Conservation (phyloP, 2,329 filamentous ascomycete genomes). For the Ophiostoma montium region DNA sequence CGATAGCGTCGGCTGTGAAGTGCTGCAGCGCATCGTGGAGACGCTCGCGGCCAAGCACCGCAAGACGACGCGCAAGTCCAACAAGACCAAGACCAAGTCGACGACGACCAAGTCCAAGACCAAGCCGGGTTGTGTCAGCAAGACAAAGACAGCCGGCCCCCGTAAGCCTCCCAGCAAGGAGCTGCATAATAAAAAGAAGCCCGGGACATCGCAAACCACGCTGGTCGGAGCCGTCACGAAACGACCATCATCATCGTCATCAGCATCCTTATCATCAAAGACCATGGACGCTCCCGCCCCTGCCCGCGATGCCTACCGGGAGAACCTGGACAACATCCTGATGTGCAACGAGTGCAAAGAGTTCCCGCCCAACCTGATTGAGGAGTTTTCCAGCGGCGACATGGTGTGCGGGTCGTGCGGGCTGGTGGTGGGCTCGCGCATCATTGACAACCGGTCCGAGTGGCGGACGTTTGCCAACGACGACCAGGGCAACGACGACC, state of each 20-base stretch:
- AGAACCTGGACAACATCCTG: constrained; percentile 76
- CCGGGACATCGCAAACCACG: not conserved
- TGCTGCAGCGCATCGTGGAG: not conserved
- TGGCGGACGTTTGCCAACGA: constrained; percentile 99
- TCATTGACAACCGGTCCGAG: constrained; percentile 91
- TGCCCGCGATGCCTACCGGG: constrained; percentile 36
- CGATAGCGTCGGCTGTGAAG: not conserved
- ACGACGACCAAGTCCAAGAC: not conserved
- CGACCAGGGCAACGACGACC: constrained; percentile 90
- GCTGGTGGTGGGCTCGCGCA: constrained; percentile 75
- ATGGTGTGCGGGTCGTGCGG: constrained; percentile 89
- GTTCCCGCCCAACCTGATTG: constrained; percentile 78
- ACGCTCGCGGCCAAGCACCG: constrained; percentile 5
- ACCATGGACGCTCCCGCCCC: constrained; percentile 12
- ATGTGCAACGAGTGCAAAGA: constrained; percentile 88
- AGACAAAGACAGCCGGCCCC: constrained; percentile 10
- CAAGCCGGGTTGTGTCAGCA: not conserved
- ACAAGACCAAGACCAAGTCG: not conserved
- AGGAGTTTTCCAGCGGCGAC: constrained; percentile 85
- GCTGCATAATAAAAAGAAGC: constrained; percentile 9
- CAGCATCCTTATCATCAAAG: not conserved
- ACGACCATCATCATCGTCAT: not conserved
- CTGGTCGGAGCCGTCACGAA: constrained; percentile 1
- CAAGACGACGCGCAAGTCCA: constrained; percentile 7
- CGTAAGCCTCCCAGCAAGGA: constrained; percentile 13